Evolutionary conservation across 805 yeast species (phyloP).

Genomic region (Lipomyces sp.): DNA sequence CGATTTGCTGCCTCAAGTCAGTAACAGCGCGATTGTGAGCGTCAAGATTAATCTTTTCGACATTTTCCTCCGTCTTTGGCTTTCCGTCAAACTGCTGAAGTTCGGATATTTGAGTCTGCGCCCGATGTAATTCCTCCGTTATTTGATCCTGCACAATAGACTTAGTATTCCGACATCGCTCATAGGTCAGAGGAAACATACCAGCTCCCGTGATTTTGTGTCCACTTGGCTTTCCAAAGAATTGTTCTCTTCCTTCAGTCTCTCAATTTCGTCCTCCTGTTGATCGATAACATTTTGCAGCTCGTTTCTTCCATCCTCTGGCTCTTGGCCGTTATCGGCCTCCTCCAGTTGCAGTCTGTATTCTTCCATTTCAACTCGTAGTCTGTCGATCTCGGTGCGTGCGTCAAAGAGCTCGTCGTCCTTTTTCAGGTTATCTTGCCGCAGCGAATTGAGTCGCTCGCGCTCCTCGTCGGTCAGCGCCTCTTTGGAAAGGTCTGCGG

Average conservation of each 20-base stretch:
- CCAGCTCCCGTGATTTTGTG: conserved; percentile 3
- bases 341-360: conserved; percentile 20
- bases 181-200: too few relatives aligned
- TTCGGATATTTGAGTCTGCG: not conserved
- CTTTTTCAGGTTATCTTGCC: conserved; percentile 10
- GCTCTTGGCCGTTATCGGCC: conserved; percentile 21
- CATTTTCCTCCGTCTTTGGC: not conserved
- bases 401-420: conserved; percentile 15
- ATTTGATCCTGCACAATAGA: not conserved
- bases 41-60: not conserved
- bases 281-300: conserved; percentile 6
- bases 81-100: not conserved
- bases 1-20: conserved; percentile 1
- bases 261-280: conserved; percentile 18
- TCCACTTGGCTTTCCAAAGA: conserved; percentile 9
- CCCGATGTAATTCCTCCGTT: not conserved
- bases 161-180: not conserved
- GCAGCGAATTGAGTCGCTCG: conserved; percentile 7
- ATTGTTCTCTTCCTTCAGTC: conserved; percentile 13
- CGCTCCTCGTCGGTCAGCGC: conserved; percentile 13
- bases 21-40: too few relatives aligned
- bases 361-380: conserved; percentile 27
- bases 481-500: conserved; percentile 4
- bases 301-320: conserved; percentile 5
- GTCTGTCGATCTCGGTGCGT: conserved; percentile 9